These are phyloP conservation scores for Xylariaceae sp. DNA, from an alignment of 2,329 filamentous ascomycete genomes.

Conservation along the genomic window DNA sequence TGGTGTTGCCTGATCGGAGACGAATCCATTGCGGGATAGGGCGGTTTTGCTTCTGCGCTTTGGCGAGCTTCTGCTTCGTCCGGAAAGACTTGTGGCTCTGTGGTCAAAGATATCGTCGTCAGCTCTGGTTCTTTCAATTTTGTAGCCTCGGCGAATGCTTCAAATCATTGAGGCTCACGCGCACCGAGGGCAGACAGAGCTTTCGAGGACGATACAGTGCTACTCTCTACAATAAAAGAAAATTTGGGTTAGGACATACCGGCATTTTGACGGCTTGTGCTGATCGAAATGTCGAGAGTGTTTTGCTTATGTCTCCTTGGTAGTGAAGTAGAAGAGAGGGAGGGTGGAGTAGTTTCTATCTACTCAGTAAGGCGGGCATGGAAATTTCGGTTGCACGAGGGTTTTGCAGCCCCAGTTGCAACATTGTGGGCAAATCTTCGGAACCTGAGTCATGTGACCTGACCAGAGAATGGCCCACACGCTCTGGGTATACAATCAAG, in stretches of 20 bases:
- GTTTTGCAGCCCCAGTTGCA: slow-evolving; percentile 41
- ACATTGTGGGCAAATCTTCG: slow-evolving; percentile 38
- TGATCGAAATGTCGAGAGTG: slow-evolving; percentile 45
- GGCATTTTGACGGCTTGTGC: slow-evolving; percentile 49
- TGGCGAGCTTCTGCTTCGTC: slow-evolving; percentile 99
- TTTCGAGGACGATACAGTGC: background rate
- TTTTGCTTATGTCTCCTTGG: slow-evolving; percentile 37
- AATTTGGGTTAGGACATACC: slow-evolving; percentile 40
- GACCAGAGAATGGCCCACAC: too few relatives aligned
- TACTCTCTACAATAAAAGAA: background rate
- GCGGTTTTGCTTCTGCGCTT: slow-evolving; percentile 99
- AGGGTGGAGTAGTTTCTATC: slow-evolving; percentile 35
- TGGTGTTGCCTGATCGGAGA: slow-evolving; percentile 97
- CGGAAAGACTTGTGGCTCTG: slow-evolving; percentile 99
- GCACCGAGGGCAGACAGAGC: background rate
- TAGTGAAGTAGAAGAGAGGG: slow-evolving; percentile 21
- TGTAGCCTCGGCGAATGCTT: background rate
- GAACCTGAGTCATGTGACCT: too few relatives aligned
- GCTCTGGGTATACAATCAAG: too few relatives aligned
- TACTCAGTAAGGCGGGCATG: slow-evolving; percentile 31
- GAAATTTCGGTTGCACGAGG: slow-evolving; percentile 40
- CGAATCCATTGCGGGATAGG: slow-evolving; percentile 99
- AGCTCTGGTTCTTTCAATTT: slow-evolving; percentile 18
- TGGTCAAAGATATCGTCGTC: slow-evolving; percentile 32
- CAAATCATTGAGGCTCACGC: background rate